Evolutionary conservation across 495 filamentous ascomycete species (phyloP).

Genomic region (Podospora appendiculata): DNA sequence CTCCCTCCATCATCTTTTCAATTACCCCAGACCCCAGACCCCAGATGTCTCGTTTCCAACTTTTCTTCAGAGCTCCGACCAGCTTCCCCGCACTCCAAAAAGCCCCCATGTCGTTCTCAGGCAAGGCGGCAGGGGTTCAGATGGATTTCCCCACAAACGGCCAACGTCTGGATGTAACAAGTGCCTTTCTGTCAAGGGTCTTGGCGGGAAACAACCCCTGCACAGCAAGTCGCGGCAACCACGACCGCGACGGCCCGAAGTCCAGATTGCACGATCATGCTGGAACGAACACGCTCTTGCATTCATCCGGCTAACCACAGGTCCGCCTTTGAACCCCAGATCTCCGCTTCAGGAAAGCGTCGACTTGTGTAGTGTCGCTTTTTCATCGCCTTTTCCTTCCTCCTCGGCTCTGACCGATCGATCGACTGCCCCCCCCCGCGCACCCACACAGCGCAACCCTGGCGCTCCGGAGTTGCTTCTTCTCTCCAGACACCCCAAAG

Average conservation of each 20-base stretch:
- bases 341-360: slow-evolving; percentile 16
- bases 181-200: slow-evolving; percentile 6
- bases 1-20: not conserved
- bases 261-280: slow-evolving; percentile 22
- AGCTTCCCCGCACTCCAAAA: slow-evolving; percentile 1
- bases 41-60: too few relatives aligned
- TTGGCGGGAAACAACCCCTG: slow-evolving; percentile 4
- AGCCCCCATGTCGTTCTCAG: not conserved
- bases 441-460: not conserved
- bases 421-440: not conserved
- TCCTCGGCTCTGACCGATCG: not conserved
- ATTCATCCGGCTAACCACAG: slow-evolving; percentile 20
- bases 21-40: not conserved
- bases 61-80: too few relatives aligned
- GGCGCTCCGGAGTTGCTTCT: not conserved
- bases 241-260: slow-evolving; percentile 21
- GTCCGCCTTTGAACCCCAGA: not conserved
- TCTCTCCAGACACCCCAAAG: too few relatives aligned
- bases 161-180: not conserved
- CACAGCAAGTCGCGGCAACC: slow-evolving; percentile 8
- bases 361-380: not conserved
- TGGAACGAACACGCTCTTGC: slow-evolving; percentile 9
- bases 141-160: too few relatives aligned
- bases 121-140: not conserved
- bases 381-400: not conserved